A percentile compares a stretch with the other conserved stretches of the same genome.
These are phyloP conservation scores for Asclepias syriaca DNA, from an alignment of 257 asterid species.

Conservation along the genomic window DNA sequence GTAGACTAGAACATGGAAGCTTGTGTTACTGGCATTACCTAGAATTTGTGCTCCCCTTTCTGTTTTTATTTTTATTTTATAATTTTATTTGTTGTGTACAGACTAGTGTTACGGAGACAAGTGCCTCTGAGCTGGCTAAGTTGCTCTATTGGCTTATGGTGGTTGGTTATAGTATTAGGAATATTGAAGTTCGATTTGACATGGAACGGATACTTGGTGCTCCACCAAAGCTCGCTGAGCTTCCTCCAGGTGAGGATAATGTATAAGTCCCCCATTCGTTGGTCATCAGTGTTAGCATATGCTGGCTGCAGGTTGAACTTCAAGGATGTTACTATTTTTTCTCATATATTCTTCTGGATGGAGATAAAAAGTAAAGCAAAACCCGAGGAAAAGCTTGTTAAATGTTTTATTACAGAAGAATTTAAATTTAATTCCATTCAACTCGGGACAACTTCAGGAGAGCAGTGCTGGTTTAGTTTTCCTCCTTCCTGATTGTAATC, in stretches of 20 bases:
- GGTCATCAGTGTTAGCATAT: neutral
- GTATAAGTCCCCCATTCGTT: slow-evolving; percentile 26
- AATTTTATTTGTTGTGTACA: slow-evolving; percentile 26
- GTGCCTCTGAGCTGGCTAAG: slow-evolving; percentile 86
- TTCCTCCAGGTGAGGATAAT: slow-evolving; percentile 88
- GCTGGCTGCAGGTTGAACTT: neutral
- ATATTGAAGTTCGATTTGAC: slow-evolving; percentile 93
- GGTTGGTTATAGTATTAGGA: slow-evolving; percentile 92
- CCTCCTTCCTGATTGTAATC: slow-evolving; percentile 8
- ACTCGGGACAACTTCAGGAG: neutral
- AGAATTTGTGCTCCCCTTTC: neutral
- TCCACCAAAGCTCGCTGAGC: slow-evolving; percentile 78
- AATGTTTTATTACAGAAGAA: neutral
- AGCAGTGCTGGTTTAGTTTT: neutral
- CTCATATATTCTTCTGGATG: neutral
- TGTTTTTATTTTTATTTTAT: neutral
- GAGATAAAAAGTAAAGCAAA: neutral
- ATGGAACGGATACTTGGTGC: slow-evolving; percentile 95
- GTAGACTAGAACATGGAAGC: neutral
- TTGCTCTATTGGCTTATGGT: slow-evolving; percentile 99
- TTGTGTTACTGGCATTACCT: neutral
- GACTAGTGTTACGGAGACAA: slow-evolving; percentile 89
- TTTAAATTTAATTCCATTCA: neutral
- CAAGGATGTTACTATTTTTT: neutral
- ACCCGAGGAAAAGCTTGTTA: neutral